phyloP scores from a whole-genome alignment of 108 stramenopile genomes.

The Pseudonitzschia pungens region DNA sequence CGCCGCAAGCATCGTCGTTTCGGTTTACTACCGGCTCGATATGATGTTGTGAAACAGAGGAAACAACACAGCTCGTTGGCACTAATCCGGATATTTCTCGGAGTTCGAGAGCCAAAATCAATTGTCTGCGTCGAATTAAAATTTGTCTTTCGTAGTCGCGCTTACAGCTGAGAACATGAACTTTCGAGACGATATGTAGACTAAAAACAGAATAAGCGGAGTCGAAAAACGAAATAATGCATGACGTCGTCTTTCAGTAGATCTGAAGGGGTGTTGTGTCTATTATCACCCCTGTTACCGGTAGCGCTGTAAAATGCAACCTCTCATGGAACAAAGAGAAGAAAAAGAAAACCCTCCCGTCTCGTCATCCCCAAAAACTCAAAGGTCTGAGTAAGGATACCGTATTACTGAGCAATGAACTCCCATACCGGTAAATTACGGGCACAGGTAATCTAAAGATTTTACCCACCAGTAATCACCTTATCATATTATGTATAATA shows the following conservation, averaged over 20 bases:
- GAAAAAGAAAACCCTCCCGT: too few relatives aligned
- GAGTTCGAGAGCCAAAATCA: background rate
- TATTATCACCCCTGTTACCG: too few relatives aligned
- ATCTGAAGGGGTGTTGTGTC: too few relatives aligned
- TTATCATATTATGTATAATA: too few relatives aligned
- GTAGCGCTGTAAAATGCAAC: too few relatives aligned
- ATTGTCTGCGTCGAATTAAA: background rate
- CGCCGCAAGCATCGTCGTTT: background rate
- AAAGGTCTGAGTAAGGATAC: too few relatives aligned
- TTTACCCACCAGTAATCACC: too few relatives aligned
- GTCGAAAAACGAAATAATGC: slow-evolving; percentile 3
- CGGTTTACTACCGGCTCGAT: background rate
- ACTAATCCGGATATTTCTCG: background rate
- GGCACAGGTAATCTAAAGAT: too few relatives aligned
- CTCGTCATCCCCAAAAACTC: too few relatives aligned
- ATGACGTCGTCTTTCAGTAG: background rate
- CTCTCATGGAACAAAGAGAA: too few relatives aligned
- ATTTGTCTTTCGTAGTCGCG: background rate
- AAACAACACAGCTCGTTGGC: background rate
- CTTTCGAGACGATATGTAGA: background rate
- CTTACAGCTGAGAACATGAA: background rate
- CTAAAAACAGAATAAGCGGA: slow-evolving; percentile 5
- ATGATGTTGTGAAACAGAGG: background rate
- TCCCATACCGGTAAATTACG: too few relatives aligned
- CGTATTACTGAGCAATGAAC: too few relatives aligned